Conservation (phyloP, 2,329 filamentous ascomycete genomes). For the Peltaster fructicola region DNA sequence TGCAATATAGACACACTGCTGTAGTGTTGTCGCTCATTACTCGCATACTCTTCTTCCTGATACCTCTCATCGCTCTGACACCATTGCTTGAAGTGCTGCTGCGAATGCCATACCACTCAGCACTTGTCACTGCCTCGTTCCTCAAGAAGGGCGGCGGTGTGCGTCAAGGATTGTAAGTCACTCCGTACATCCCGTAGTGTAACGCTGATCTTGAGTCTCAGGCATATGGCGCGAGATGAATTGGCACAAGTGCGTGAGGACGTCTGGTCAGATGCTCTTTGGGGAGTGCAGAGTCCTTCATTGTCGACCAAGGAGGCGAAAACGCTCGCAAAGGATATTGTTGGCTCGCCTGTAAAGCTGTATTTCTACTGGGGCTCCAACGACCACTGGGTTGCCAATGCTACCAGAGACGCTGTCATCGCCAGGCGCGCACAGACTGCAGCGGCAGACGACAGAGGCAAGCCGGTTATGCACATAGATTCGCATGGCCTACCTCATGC, state of each 20-base stretch:
- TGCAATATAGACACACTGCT: too few relatives aligned
- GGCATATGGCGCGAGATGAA: constrained; percentile 40
- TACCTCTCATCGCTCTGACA: constrained; percentile 25
- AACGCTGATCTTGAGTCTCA: background rate
- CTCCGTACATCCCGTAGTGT: background rate
- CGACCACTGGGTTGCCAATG: constrained; percentile 45
- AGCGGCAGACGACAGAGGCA: constrained; percentile 12
- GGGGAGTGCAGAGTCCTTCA: constrained; percentile 29
- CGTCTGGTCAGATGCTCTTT: constrained; percentile 40
- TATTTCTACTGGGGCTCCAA: constrained; percentile 41
- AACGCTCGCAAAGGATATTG: background rate
- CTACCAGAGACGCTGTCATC: constrained; percentile 39
- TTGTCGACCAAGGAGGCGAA: background rate
- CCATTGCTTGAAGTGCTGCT: constrained; percentile 26
- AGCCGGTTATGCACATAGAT: constrained; percentile 37
- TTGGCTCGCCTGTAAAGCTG: constrained; percentile 24
- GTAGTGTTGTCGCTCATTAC: too few relatives aligned
- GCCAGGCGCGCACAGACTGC: constrained; percentile 20
- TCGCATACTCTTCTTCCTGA: constrained; percentile 24
- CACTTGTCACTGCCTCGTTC: constrained; percentile 33
- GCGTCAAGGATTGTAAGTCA: constrained; percentile 33
- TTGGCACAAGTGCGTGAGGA: constrained; percentile 38
- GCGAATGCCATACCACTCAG: constrained; percentile 25
- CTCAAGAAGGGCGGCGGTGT: constrained; percentile 32
- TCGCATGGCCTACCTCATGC: constrained; percentile 38